Base-by-base conservation (phyloP, 768 basidiomycete genomes). In the Rubroboletus satanas region DNA sequence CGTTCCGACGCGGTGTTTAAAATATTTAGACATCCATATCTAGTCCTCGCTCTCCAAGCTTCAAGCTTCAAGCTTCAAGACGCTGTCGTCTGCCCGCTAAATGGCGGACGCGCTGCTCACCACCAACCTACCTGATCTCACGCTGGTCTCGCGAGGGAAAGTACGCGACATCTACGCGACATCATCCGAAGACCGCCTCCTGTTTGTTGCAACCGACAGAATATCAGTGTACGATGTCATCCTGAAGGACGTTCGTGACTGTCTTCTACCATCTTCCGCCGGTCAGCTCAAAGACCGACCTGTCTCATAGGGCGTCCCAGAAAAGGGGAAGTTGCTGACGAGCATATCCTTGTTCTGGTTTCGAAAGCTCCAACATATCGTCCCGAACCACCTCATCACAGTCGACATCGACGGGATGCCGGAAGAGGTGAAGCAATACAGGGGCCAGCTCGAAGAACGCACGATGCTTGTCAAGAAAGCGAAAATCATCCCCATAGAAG, bases 161-260 rank as follows among this genome's bases (percentile, higher is more conserved):
- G 97, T 99, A 21, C 84, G 97, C 53, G 96, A 98, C 71, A 87
- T 99, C 66, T 98, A 99, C 73, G 64, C 81, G 32, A 86, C 83
- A 12, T 84, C 87, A 6, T 84, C 83, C 7, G 78, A 81, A 21
- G 79, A 84, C 49, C 80, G 83, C 60, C 80, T 99, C 18, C 80
- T 99, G 39, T 98, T 98, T 68, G 87, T 98, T 54, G 95, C 96
- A 11, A 87, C 90, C 10, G 97, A 99, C 74, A 81, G 97, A 58
- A 96, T 98, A 68, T 96, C 92, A 18, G 95, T 95, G 0, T 98
- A 92, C 77, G 96, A 99, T 78, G 88, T 97, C 62, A 87, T 98
- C 66, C 80, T 99, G 58, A 83, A 84, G 67, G 93, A 96, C 72
- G 96, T 98, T 68, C 64, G 91, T 78, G 53, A 54, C 45, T 3